A percentile compares a stretch with the other conserved stretches of the same genome.
These are phyloP conservation scores for Phellinidium pouzarii DNA, from an alignment of 1,284 basidiomycete genomes.

Conservation along the genomic window DNA sequence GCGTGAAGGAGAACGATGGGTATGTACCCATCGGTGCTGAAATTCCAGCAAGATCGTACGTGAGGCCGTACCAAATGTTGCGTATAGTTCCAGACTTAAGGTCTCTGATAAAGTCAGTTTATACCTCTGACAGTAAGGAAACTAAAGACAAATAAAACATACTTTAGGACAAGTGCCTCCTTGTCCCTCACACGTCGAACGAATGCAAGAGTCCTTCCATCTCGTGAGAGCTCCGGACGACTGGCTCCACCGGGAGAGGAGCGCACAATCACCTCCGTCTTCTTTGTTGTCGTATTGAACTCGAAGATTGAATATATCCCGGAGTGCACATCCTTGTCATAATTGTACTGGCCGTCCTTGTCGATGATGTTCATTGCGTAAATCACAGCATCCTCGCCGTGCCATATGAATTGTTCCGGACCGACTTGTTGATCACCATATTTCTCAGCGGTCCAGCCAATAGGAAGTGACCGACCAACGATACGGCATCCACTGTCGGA, in stretches of 20 bases:
- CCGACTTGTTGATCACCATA: conserved; percentile 67
- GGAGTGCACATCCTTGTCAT: conserved; percentile 63
- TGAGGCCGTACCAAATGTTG: conserved; percentile 63
- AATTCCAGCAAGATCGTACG: conserved; percentile 53
- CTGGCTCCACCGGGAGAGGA: conserved; percentile 60
- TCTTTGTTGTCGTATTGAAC: conserved; percentile 50
- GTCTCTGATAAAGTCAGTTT: conserved; percentile 40
- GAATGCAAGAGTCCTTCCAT: conserved; percentile 62
- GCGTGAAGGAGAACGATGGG: conserved; percentile 63
- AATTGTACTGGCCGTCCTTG: conserved; percentile 41
- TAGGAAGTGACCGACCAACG: conserved; percentile 48
- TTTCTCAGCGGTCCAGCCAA: conserved; percentile 48
- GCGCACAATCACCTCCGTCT: conserved; percentile 45
- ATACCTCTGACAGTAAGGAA: neutral
- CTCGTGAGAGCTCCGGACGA: conserved; percentile 65
- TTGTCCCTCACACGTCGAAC: conserved; percentile 68
- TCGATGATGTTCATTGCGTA: conserved; percentile 60
- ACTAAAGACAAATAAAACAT: conserved; percentile 21
- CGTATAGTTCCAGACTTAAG: conserved; percentile 55
- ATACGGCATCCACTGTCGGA: conserved; percentile 48
- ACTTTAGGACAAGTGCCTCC: conserved; percentile 65
- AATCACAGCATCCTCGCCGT: conserved; percentile 48
- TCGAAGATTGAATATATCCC: conserved; percentile 67
- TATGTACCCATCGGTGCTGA: conserved; percentile 73
- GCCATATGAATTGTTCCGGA: conserved; percentile 63